Percentiles rank a stretch among this genome's conserved stretches.
These are phyloP conservation scores for Nepenthes mirabilis DNA, from an alignment of 148 eudicot genomes.

Conservation along the genomic window DNA sequence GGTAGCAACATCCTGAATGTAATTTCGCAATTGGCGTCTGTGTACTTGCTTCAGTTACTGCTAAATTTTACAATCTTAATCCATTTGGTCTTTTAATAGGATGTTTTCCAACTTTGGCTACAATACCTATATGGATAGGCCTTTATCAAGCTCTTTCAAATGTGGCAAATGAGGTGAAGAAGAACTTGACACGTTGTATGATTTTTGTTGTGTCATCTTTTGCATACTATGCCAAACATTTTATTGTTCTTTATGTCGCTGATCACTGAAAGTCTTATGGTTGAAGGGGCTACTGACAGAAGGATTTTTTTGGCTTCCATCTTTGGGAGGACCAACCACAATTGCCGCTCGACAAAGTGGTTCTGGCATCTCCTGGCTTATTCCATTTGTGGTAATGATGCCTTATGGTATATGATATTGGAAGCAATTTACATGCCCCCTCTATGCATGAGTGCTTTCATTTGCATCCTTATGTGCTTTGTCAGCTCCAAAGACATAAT, in stretches of 20 bases:
- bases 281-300: slow-evolving; percentile 85
- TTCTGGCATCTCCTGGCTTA: slow-evolving; percentile 90
- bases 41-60: too few species aligned
- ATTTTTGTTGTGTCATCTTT: background rate
- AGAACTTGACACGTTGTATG: slow-evolving; percentile 5
- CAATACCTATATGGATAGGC: slow-evolving; percentile 98
- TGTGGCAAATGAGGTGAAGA: slow-evolving; percentile 91
- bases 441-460: slow-evolving; percentile 2
- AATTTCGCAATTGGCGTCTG: too few species aligned
- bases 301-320: slow-evolving; percentile 99
- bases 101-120: slow-evolving; percentile 96
- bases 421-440: background rate
- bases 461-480: too few species aligned
- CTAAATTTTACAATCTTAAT: background rate
- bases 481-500: too few species aligned
- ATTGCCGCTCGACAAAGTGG: slow-evolving; percentile 99
- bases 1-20: too few species aligned
- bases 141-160: slow-evolving; percentile 99
- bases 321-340: slow-evolving; percentile 95
- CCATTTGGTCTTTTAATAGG: slow-evolving; percentile 27
- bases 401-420: background rate
- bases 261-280: slow-evolving; percentile 6
- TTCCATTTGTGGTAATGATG: slow-evolving; percentile 89
- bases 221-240: background rate
- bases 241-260: slow-evolving; percentile 4